Evolutionary conservation across 495 filamentous ascomycete species (phyloP), one percentile per base, ranked within the genome.

Genomic region (Letharia columbiana): DNA sequence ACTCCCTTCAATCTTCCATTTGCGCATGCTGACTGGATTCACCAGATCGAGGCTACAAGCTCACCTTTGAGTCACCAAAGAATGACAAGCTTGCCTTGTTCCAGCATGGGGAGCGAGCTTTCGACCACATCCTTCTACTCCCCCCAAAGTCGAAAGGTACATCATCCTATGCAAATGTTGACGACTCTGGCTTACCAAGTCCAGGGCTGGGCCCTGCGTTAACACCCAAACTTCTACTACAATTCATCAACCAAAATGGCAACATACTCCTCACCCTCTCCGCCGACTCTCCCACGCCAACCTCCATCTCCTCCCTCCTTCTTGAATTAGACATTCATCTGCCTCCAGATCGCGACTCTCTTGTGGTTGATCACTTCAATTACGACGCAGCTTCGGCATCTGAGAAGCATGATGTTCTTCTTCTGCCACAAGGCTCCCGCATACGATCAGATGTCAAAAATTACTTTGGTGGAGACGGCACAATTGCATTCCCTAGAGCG

Each of bases 361-460:
- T 92, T 41, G 87, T 94, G 2, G 86, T 98, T 52, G 94, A 98
- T 75, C 94, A 98, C 82, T 96, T 96, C 84, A 90, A 91, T 78
- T 91, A 95, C 77, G 93, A 97, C 72, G 83, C 83, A 49, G 63
- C 83, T 40, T 91, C 86, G 62, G 86, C 91, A 15, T 67, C 84
- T 44, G 91, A 96, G 67, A 86, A 86, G 73, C 94, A 98, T 77
- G 91, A 97, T 78, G 89, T 96, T 40, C 82, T 98, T 60, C 77
- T 97, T 52, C 78, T 96, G 41, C 83, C 87, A 37, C 78, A 82
- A 41, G 87, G 89, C 12, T 77, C 79, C 62, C 71, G 82, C 31
- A 71, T 88, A 64, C 84, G 89, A 65, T 69, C 82, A 15, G 89
- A 86, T 71, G 81, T 91, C 66, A 92, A 88, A 80, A 82, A 90